These are phyloP conservation scores for Thinopyrum elongatum DNA, from an alignment of 176 grass and related monocot genomes.

Conservation along the genomic window DNA sequence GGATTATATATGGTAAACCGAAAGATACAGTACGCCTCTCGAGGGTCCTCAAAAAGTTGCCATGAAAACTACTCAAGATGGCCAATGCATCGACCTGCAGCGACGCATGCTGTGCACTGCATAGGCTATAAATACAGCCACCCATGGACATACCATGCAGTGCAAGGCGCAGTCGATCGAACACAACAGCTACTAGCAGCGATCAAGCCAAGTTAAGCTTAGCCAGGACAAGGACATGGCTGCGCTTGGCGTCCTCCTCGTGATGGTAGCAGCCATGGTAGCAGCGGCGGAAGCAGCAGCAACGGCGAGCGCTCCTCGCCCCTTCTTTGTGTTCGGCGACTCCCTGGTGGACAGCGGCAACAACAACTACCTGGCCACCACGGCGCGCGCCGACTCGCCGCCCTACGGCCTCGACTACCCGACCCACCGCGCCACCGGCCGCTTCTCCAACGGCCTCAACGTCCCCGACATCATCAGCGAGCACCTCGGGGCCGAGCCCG, in stretches of 20 bases:
- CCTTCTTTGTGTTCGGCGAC: conserved; percentile 19
- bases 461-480: conserved; percentile 11
- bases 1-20: too few relatives aligned
- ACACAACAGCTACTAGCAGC: neutral
- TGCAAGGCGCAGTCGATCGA: neutral
- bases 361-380: conserved; percentile 17
- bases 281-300: too few relatives aligned
- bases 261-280: neutral
- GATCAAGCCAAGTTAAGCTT: neutral
- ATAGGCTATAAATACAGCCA: neutral
- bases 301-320: neutral
- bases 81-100: neutral
- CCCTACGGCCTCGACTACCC: conserved; percentile 13
- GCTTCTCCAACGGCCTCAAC: conserved; percentile 24
- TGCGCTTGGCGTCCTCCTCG: neutral
- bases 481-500: conserved; percentile 1
- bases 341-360: conserved; percentile 19
- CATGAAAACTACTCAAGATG: neutral
- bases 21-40: neutral
- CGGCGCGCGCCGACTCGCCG: conserved; percentile 15
- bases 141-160: neutral
- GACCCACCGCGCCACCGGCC: conserved; percentile 20
- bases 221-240: neutral
- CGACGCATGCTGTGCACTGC: too few relatives aligned
- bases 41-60: neutral